Evolutionary conservation across 352 stramenopile species (phyloP), one percentile per base, ranked within the genome.

Genomic region (Pythium scleroteichum): DNA sequence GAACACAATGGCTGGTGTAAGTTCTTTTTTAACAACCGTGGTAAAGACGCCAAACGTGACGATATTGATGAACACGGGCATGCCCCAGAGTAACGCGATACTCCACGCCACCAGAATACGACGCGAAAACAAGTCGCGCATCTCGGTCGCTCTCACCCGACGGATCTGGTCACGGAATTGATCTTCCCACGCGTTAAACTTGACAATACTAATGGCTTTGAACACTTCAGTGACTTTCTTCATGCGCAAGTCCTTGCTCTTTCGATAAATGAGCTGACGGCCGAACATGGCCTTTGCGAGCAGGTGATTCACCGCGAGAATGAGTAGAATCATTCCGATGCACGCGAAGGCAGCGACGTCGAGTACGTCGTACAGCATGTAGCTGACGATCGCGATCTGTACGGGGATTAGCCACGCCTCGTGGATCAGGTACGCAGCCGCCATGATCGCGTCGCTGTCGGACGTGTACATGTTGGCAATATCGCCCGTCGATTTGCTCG

Each of bases 141-240:
- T 51, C 44, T 85, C 78, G 5, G 22, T 52, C 9, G 52, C 24
- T 0, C 78, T 66, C 7, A 61, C 51, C 29, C 59, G 44, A 1
- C 65, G 58, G 23, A 87, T 85, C 14, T 90, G 79, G 35, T 84
- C 82, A n/a, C 72, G 71, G 68, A 98, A 94, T 4, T 84, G 82
- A 32, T 78, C 53, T 59, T 98, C 92, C 89, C 88, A 98, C 1
- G 88, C 87, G 70, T 97, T 97, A 48, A 97, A 90, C 72, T 98
- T 98, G 75, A 98, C 86, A 55, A 97, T 92, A 26, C 82, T 76
- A 56, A 98, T 97, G 13, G 75, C 71, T 40, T 63, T 55, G 55
- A 63, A 63, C 23, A 63, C 45, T 69, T 90, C 79, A 22, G 75
- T 76, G 3, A 90, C 56, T 20, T 70, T 61, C 59, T 87, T 83